Evolutionary conservation across 1,284 basidiomycete genomes (phyloP).

Genomic region (Cutaneotrichosporon dermatis): DNA sequence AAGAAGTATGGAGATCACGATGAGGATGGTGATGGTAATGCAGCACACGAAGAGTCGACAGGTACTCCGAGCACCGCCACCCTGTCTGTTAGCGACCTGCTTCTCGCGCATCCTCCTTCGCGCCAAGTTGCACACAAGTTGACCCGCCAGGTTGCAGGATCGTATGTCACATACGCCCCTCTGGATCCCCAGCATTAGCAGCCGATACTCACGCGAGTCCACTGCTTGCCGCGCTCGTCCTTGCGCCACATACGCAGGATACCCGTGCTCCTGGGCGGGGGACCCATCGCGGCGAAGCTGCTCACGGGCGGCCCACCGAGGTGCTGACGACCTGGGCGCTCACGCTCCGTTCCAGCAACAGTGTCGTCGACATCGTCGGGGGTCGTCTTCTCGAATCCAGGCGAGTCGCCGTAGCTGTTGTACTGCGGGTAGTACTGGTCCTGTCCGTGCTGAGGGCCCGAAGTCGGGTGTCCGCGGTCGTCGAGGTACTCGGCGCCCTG

Average conservation of each 20-base stretch:
- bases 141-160: too few relatives aligned
- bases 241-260: constrained; percentile 49
- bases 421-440: constrained; percentile 4
- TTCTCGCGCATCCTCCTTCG: too few relatives aligned
- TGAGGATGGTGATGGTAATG: constrained; percentile 44
- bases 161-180: too few relatives aligned
- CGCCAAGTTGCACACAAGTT: too few relatives aligned
- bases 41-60: constrained; percentile 50
- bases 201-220: constrained; percentile 38
- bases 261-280: constrained; percentile 47
- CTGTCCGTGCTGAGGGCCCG: neutral
- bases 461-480: constrained; percentile 4
- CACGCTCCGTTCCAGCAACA: constrained; percentile 21
- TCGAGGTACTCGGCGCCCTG: constrained; percentile 15
- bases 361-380: constrained; percentile 3
- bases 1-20: constrained; percentile 66
- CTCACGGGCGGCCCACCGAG: constrained; percentile 19
- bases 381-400: constrained; percentile 30
- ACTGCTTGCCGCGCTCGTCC: constrained; percentile 48
- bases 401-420: constrained; percentile 8
- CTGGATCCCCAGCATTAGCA: too few relatives aligned
- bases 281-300: constrained; percentile 40
- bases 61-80: constrained; percentile 39
- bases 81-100: constrained; percentile 25
- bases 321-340: constrained; percentile 28